Conservation (phyloP, 768 basidiomycete genomes). For the Mycena kentingensis region DNA sequence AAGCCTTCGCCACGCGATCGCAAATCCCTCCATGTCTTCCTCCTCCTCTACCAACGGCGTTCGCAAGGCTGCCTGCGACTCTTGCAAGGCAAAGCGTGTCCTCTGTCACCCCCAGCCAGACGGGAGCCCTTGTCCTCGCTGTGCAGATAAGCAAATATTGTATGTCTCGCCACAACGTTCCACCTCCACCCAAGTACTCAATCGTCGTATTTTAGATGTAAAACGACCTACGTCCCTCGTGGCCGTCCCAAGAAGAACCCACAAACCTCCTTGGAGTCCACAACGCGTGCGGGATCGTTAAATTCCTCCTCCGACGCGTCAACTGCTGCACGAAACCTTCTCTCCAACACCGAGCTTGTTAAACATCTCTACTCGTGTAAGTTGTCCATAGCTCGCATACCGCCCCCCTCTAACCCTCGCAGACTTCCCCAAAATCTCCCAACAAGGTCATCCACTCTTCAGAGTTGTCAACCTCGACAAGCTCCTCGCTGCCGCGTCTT, state of each 20-base stretch:
- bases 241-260: conserved; percentile 6
- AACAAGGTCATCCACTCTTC: conserved; percentile 5
- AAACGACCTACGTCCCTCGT: conserved; percentile 12
- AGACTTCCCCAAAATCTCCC: conserved; percentile 2
- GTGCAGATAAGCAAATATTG: conserved; percentile 11
- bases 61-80: conserved; percentile 15
- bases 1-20: too few species aligned
- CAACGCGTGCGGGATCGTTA: not conserved
- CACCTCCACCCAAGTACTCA: not conserved
- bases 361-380: not conserved
- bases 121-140: conserved; percentile 12
- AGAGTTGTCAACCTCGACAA: not conserved
- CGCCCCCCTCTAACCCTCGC: not conserved
- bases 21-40: too few species aligned
- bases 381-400: not conserved
- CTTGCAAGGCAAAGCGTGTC: conserved; percentile 13
- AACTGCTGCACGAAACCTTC: not conserved
- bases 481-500: not conserved
- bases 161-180: not conserved
- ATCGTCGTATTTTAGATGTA: conserved; percentile 9
- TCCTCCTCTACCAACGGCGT: too few species aligned
- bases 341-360: not conserved
- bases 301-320: not conserved
- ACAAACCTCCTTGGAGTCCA: not conserved
- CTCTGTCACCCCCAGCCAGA: conserved; percentile 9